These are phyloP conservation scores for Aquanectria penicillioides DNA, from an alignment of 2,329 filamentous ascomycete genomes.

Conservation along the genomic window DNA sequence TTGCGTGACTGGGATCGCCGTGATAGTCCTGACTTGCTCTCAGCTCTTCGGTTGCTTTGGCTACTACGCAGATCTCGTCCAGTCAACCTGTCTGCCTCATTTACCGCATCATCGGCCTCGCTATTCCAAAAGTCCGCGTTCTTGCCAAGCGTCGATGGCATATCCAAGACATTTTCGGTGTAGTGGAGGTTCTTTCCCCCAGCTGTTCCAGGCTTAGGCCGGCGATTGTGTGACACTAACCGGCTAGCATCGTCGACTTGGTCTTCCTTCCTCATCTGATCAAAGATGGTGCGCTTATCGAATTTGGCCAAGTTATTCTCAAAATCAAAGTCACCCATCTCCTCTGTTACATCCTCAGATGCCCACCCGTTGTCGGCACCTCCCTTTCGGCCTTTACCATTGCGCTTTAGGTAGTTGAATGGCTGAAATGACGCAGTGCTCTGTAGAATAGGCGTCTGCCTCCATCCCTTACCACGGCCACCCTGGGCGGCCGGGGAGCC, in stretches of 20 bases:
- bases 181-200: slow-evolving; percentile 92
- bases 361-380: slow-evolving; percentile 84
- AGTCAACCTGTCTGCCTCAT: slow-evolving; percentile 58
- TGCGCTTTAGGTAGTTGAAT: slow-evolving; percentile 69
- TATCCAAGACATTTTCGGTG: slow-evolving; percentile 88
- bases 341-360: slow-evolving; percentile 95
- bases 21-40: slow-evolving; percentile 60
- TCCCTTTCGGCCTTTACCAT: slow-evolving; percentile 55
- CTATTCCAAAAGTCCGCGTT: slow-evolving; percentile 75
- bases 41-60: slow-evolving; percentile 60
- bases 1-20: slow-evolving; percentile 68
- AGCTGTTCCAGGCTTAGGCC: slow-evolving; percentile 73
- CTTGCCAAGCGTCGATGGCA: slow-evolving; percentile 54
- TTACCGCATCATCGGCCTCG: slow-evolving; percentile 72
- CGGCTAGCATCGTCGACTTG: slow-evolving; percentile 88
- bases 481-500: slow-evolving; percentile 38
- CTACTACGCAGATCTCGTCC: slow-evolving; percentile 62
- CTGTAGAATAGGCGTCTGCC: slow-evolving; percentile 68
- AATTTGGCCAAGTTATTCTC: slow-evolving; percentile 90
- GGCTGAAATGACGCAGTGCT: slow-evolving; percentile 71
- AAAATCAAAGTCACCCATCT: slow-evolving; percentile 95
- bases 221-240: slow-evolving; percentile 89
- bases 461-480: slow-evolving; percentile 65
- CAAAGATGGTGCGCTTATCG: slow-evolving; percentile 91
- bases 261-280: slow-evolving; percentile 90